Base-by-base conservation (phyloP, 2,329 filamentous ascomycete species). In the Tolypocladium pustulatum region DNA sequence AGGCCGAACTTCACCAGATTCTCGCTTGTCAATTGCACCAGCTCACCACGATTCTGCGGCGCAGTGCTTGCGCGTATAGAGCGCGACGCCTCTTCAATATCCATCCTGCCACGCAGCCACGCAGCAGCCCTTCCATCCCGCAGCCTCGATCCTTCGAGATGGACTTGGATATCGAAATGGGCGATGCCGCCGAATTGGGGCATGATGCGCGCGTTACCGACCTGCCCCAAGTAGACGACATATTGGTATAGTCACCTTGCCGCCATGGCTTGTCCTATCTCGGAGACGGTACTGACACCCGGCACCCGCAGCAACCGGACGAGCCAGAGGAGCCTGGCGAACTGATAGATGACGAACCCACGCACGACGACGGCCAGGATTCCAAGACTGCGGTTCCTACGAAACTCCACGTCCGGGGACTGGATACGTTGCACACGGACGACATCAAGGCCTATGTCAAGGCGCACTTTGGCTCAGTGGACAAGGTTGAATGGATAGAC, bases 401-500 rank as follows among this genome's bases (percentile, higher is more conserved):
- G 67, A 94, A 94, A 70, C 75, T 97, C n/a, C 87, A 97, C 72
- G 77, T 99, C 57, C 84, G 86, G 60, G 93, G 93, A 25, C 81
- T 97, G 4, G 88, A 96, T 68, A 84, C 87, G 51, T 78, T 97
- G 69, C 90, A 88, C 37, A 91, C 91, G 34, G 81, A 85, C 58
- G 85, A 96, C 63, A 87, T 97, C 65, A 87, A 88, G 65, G 78
- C 81, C 60, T 97, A 91, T 66, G 83, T 90, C 10, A 74, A 78
- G 54, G 81, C 89, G 62, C 83, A 94, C 71, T 91, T 82, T 67
- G 75, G 79, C 40, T 70, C 73, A 17, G 77, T 86, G 59, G 76
- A 82, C 58, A 81, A 83, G 61, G 79, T 97, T 62, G 91, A 97
- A 75, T 99, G 94, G 94, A 91, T 99, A 64, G 90, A 97, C 71